A percentile compares a stretch with the other conserved stretches of the same genome.
Evolutionary conservation across 768 basidiomycete species (phyloP).

Genomic region (Tricholoma matsutake): DNA sequence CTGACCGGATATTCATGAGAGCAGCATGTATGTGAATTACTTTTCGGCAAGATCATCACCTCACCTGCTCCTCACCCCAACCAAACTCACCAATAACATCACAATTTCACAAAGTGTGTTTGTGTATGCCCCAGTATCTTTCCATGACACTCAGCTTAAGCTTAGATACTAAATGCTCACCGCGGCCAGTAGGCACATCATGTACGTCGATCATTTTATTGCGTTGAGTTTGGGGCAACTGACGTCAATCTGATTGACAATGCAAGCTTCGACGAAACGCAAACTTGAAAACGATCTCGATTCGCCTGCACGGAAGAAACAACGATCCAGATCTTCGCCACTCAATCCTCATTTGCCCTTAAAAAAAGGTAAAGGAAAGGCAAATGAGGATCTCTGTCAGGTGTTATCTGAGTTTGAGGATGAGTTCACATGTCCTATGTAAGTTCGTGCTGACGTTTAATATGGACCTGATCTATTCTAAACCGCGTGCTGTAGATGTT

Average conservation of each 20-base stretch:
- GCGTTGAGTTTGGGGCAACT: neutral
- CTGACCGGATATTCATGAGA: constrained; percentile 1
- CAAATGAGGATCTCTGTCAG: constrained; percentile 15
- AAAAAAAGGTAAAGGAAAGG: constrained; percentile 47
- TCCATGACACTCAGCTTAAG: neutral
- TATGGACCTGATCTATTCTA: neutral
- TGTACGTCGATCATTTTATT: constrained; percentile 1
- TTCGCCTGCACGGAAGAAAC: constrained; percentile 8
- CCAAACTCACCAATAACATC: constrained; percentile 2
- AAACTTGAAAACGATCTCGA: neutral
- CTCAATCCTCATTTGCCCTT: constrained; percentile 11
- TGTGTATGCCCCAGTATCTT: neutral
- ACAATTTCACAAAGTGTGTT: constrained; percentile 7
- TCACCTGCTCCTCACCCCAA: constrained; percentile 12
- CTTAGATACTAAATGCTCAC: constrained; percentile 4
- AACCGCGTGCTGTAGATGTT: constrained; percentile 47
- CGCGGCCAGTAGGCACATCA: neutral
- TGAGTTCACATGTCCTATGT: constrained; percentile 74
- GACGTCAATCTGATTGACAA: neutral
- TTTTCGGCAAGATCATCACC: constrained; percentile 5
- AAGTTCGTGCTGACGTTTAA: constrained; percentile 24
- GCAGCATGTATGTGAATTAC: constrained; percentile 3
- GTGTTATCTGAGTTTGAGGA: constrained; percentile 52
- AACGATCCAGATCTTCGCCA: constrained; percentile 8
- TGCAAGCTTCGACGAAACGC: constrained; percentile 2